Conservation (phyloP, 108 stramenopile species). For the Conticribra guillardii region DNA sequence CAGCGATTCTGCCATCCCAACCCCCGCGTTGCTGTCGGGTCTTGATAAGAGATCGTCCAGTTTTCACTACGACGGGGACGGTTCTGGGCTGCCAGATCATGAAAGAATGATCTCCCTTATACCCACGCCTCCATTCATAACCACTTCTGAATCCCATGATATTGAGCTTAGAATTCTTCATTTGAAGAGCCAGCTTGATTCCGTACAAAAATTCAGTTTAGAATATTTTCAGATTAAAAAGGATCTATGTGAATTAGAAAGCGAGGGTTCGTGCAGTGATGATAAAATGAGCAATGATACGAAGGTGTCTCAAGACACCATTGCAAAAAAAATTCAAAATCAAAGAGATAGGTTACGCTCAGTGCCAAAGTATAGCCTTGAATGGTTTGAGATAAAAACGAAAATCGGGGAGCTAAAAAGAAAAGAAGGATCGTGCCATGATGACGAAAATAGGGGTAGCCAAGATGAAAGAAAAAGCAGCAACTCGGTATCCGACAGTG, state of each 20-base stretch:
- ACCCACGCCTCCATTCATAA: neutral
- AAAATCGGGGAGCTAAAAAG: neutral
- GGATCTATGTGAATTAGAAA: neutral
- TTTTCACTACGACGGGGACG: no score
- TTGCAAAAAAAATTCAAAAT: neutral
- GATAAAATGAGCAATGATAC: neutral
- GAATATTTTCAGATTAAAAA: conserved; percentile 19
- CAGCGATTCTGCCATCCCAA: no score
- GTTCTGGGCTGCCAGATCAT: neutral
- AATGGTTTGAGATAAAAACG: neutral
- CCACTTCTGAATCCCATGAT: neutral
- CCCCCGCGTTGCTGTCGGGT: no score
- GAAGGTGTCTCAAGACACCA: neutral
- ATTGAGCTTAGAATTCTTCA: neutral
- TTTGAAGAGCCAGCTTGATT: neutral
- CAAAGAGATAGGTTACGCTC: neutral
- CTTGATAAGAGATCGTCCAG: neutral
- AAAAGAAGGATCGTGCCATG: no score
- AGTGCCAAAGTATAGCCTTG: neutral
- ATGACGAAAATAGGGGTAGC: no score
- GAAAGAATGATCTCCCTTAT: neutral
- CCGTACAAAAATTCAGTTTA: conserved; percentile 7
- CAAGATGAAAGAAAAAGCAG: neutral
- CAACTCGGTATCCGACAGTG: neutral
- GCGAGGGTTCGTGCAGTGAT: neutral